Base-by-base conservation (phyloP, 2,329 filamentous ascomycete species). In the Setomelanomma holmii region DNA sequence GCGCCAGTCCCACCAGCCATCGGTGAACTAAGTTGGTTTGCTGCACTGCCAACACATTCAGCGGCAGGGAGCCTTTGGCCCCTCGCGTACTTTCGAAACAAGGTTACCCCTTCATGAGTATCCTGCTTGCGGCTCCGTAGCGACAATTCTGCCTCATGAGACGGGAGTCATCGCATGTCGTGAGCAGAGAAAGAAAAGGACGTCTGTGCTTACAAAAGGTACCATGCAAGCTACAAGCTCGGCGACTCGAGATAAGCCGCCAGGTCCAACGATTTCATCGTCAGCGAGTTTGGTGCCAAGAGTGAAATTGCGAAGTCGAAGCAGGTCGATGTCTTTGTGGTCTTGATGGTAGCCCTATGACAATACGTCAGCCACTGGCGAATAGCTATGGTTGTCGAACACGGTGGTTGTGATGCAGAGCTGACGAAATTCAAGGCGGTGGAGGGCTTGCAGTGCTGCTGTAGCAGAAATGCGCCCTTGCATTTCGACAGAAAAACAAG, bases 231-330 rank as follows among this genome's bases (percentile, higher is more conserved):
- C 78, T 59, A 96, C 78, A 19, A 91, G 76, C 34, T 83, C 80
- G 45, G 81, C 79, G 45, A 96, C 81, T 66, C 83, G 84, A 23
- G 86, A 82, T 74, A 91, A 82, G 14, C 84, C 86, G 65, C 85
- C 78, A 40, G 83, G 77, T 40, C 81, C 80, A 30, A 86, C 79
- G 17, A 96, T 80, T 41, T 90, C 79, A 8, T 80, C 75, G 64
- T 87, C 91, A 11, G 81, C 72, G 30, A 96, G 75, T 68, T 86
- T 85, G 53, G 81, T 86, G 33, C 85, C 82, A 19, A 96, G 76
- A 0, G 89, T 93, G 71, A 89, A 96, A 72, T 88, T 95, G 55
- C 87, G 84, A 67, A 97, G 80, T 64, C 91, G 89, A 49, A 96
- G 80, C 45, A 97, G 81, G 49, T 87, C 86, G 66, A 96, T 92